Percentiles rank a stretch among this genome's conserved stretches.
Evolutionary conservation across 83 land plant species (phyloP).

Genomic region (Picea engelmannii): DNA sequence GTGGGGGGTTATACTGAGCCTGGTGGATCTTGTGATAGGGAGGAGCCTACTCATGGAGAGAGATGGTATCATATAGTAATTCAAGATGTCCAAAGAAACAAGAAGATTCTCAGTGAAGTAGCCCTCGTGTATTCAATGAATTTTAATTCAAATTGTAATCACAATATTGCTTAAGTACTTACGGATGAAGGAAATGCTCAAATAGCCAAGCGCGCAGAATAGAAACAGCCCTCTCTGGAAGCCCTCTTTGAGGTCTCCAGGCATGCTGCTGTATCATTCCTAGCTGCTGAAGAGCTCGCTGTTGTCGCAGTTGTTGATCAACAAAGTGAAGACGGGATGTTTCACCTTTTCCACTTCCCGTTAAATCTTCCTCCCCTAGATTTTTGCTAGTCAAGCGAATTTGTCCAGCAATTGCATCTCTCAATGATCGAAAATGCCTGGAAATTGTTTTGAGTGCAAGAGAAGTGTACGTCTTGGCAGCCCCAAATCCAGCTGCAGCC

Average conservation of each 20-base stretch:
- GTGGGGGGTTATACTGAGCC: no score
- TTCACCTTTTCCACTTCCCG: slow-evolving; percentile 35
- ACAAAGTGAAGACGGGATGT: slow-evolving; percentile 67
- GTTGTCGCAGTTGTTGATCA: slow-evolving; percentile 83
- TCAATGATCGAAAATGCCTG: slow-evolving; percentile 76
- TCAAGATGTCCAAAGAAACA: no score
- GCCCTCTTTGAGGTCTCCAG: slow-evolving; percentile 56
- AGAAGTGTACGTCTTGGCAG: slow-evolving; percentile 79
- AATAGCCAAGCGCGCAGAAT: slow-evolving; percentile 75
- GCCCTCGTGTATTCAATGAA: no score
- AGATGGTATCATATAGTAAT: no score
- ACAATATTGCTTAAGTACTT: slow-evolving; percentile 14
- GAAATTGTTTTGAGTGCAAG: slow-evolving; percentile 84
- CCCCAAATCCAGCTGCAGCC: slow-evolving; percentile 70
- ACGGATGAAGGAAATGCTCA: slow-evolving; percentile 79
- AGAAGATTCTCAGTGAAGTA: no score
- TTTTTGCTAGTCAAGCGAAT: slow-evolving; percentile 58
- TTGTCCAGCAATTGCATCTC: slow-evolving; percentile 73
- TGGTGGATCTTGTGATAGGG: no score
- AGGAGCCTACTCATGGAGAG: no score
- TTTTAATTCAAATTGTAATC: no score
- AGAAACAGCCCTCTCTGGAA: slow-evolving; percentile 67
- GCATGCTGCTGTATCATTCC: slow-evolving; percentile 59
- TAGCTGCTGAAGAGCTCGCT: slow-evolving; percentile 79
- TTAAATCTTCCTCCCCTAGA: slow-evolving; percentile 69